Base-by-base conservation (phyloP, 2,329 filamentous ascomycete species). In the Leptographium lundbergii region DNA sequence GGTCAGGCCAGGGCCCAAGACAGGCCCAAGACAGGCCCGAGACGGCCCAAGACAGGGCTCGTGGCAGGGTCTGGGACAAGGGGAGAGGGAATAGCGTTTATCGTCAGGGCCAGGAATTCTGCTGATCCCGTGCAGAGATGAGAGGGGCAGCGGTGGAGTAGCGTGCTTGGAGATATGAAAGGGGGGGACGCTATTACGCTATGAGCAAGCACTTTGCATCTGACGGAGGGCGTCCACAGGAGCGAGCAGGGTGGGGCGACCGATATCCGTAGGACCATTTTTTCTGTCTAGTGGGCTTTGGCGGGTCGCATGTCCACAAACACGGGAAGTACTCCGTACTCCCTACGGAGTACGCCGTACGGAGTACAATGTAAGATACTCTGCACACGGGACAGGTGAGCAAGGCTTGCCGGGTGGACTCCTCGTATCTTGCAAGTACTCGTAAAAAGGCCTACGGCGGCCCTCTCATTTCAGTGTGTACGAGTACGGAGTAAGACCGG, bases 71-170 rank as follows among this genome's bases (percentile, higher is more conserved):
- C 27, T 34, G 25, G 50, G 19, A 13, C 27, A 22, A n/a, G 27
- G 51, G 27, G 51, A 6, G 6, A 32, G 51, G 13, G 6, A 32
- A 34, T 34, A 34, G 32, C 13, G 36, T 5, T 17, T 39, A 14
- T 39, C 36, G 36, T 39, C 36, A 39, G 25, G 25, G 50, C 51
- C 27, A 53, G 52, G 32, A 54, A 54, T 57, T 57, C 24, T 22
- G 34, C 47, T 25, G 13, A 11, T 27, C 27, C n/a, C 11, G 39
- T 19, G 6, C 29, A 52, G 39, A 57, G 48, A 57, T 57, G 56
- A 57, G 56, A 57, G 56, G 56, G 56, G 56, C 22, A 39, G 42
- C 32, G 24, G 56, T 57, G 56, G 56, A 27, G 55, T 22, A 27
- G 17, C 34, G 52, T 25, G 50, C 50, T 25, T 19, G 50, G 29